Percentiles rank a stretch among this genome's conserved stretches.
Conservation (phyloP, 164 flowering plant species). For the Brasenia schreberi region DNA sequence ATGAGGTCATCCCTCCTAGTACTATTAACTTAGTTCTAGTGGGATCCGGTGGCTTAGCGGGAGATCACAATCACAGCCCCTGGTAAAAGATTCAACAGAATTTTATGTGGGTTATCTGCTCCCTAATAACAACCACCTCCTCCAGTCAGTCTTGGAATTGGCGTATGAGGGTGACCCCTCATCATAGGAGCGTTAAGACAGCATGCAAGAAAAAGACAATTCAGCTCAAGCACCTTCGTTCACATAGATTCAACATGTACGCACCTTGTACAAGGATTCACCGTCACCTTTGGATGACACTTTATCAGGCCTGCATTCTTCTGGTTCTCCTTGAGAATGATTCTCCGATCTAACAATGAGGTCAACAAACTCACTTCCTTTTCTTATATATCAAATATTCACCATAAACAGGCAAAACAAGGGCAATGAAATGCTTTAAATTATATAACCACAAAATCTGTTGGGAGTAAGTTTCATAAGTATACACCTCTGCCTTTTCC, state of each 20-base stretch:
- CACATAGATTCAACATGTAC: not conserved
- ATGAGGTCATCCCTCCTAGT: too few species aligned
- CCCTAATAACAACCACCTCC: too few species aligned
- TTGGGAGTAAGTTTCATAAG: not conserved
- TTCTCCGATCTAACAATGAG: conserved; percentile 1
- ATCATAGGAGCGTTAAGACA: too few species aligned
- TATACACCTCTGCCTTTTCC: conserved; percentile 5
- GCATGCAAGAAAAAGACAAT: too few species aligned
- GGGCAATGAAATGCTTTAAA: not conserved
- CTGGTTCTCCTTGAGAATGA: conserved; percentile 7
- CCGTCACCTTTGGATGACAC: conserved; percentile 5
- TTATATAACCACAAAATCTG: not conserved
- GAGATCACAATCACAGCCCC: too few species aligned
- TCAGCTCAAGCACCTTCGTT: not conserved
- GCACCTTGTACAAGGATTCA: conserved; percentile 21
- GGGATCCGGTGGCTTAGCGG: too few species aligned
- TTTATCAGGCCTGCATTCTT: conserved; percentile 6
- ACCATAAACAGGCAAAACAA: not conserved
- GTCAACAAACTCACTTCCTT: not conserved
- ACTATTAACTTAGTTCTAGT: too few species aligned
- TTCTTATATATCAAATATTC: too few species aligned
- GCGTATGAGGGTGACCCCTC: too few species aligned
- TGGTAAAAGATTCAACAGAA: too few species aligned
- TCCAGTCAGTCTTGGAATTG: too few species aligned
- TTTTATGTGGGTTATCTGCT: too few species aligned